Conservation (phyloP, 495 filamentous ascomycete genomes). For the Lineolata rhizophorae region DNA sequence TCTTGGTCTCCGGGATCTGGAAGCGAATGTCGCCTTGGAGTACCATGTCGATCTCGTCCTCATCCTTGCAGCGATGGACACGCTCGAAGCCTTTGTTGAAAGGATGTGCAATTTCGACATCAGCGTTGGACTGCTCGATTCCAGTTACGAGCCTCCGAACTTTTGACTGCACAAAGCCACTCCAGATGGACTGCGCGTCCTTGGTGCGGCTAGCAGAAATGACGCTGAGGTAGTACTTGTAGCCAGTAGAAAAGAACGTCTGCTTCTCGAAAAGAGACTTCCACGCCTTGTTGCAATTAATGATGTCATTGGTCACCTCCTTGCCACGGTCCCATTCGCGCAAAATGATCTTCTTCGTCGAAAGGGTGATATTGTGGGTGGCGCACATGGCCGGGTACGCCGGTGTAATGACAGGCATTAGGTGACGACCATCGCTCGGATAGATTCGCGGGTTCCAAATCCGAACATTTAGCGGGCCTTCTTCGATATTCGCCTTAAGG, state of each 20-base stretch:
- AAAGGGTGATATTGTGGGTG: slow-evolving; percentile 76
- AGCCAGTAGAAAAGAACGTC: slow-evolving; percentile 75
- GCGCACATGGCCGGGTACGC: slow-evolving; percentile 94
- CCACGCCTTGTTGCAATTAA: slow-evolving; percentile 52
- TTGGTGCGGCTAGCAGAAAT: slow-evolving; percentile 69
- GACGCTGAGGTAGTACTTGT: slow-evolving; percentile 86
- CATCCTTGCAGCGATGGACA: slow-evolving; percentile 46
- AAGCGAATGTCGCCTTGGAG: slow-evolving; percentile 50
- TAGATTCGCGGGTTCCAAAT: slow-evolving; percentile 94
- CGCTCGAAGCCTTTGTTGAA: slow-evolving; percentile 87
- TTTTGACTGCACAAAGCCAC: slow-evolving; percentile 82
- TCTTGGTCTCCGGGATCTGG: slow-evolving; percentile 32
- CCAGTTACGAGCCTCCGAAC: slow-evolving; percentile 62
- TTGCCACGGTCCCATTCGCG: slow-evolving; percentile 60
- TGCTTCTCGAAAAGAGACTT: slow-evolving; percentile 72
- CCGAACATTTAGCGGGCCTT: slow-evolving; percentile 52
- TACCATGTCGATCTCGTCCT: slow-evolving; percentile 46
- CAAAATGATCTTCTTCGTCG: slow-evolving; percentile 64
- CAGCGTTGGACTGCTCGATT: slow-evolving; percentile 46
- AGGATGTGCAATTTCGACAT: slow-evolving; percentile 62
- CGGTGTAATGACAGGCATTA: slow-evolving; percentile 93
- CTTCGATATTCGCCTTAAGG: slow-evolving; percentile 62
- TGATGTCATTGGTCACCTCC: slow-evolving; percentile 62
- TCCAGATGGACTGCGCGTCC: slow-evolving; percentile 70
- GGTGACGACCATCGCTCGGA: slow-evolving; percentile 52